Conservation (phyloP, 2,329 filamentous ascomycete species). For the Knufia petricola region DNA sequence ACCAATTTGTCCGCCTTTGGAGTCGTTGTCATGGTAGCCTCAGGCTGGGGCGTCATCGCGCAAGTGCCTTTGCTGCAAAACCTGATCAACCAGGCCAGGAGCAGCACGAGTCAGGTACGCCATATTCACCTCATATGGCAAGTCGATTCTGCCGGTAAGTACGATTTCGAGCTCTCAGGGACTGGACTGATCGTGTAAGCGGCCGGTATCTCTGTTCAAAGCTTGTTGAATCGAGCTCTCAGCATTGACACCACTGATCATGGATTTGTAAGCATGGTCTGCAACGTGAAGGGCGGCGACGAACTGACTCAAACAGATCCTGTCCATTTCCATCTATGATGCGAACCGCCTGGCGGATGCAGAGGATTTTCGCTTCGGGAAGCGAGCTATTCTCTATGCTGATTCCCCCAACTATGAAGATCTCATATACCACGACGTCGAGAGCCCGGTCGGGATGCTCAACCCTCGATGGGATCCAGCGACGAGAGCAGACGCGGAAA, state of each 20-base stretch:
- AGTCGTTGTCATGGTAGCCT: conserved; percentile 27
- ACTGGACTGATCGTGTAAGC: not conserved
- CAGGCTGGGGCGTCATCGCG: conserved; percentile 26
- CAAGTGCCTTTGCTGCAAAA: conserved; percentile 29
- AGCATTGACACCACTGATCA: not conserved
- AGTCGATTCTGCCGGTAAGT: conserved; percentile 22
- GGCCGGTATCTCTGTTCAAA: not conserved
- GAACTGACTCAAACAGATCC: not conserved
- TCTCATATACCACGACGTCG: no score
- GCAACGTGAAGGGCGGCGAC: not conserved
- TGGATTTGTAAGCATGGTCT: not conserved
- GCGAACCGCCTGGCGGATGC: no score
- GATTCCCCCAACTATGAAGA: no score
- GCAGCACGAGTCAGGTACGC: conserved; percentile 21
- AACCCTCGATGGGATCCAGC: no score
- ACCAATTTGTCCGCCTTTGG: conserved; percentile 25
- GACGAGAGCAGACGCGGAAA: no score
- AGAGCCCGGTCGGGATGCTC: no score
- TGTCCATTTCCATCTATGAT: not conserved
- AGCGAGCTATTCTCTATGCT: not conserved
- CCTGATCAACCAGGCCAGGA: conserved; percentile 29
- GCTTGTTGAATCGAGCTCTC: not conserved
- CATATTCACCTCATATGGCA: conserved; percentile 29
- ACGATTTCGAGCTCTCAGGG: no score
- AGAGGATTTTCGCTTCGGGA: not conserved